Evolutionary conservation across 2,329 filamentous ascomycete species (phyloP).

Genomic region (Alternaria postmessia): DNA sequence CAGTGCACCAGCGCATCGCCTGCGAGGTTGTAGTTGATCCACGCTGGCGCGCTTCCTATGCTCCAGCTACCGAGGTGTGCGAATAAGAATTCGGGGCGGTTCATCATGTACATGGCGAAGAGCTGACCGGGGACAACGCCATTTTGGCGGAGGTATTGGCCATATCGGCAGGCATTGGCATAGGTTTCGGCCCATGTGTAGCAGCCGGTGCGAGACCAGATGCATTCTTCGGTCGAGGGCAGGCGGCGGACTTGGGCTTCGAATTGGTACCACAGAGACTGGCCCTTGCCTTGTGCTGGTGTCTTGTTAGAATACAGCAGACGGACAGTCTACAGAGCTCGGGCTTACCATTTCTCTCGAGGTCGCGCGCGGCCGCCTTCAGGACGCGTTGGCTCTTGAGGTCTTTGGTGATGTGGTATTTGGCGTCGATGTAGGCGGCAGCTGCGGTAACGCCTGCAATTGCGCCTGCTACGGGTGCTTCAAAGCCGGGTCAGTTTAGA

Average conservation of each 20-base stretch:
- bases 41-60: conserved; percentile 72
- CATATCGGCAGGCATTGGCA: conserved; percentile 52
- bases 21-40: conserved; percentile 75
- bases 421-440: conserved; percentile 72
- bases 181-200: conserved; percentile 51
- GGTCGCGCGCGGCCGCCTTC: conserved; percentile 56
- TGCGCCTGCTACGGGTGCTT: conserved; percentile 46
- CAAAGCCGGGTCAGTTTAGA: conserved; percentile 14
- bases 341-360: conserved; percentile 59
- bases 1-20: conserved; percentile 72
- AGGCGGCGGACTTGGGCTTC: conserved; percentile 63
- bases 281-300: conserved; percentile 54
- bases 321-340: background rate
- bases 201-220: conserved; percentile 71
- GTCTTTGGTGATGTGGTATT: conserved; percentile 72
- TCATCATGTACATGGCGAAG: conserved; percentile 72
- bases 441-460: conserved; percentile 50
- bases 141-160: conserved; percentile 47
- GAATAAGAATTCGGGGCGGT: conserved; percentile 72
- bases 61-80: conserved; percentile 71
- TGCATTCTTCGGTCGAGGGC: conserved; percentile 61
- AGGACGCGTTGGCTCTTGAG: conserved; percentile 56
- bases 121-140: conserved; percentile 68
- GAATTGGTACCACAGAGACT: conserved; percentile 73
- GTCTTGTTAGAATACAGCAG: conserved; percentile 5